Conservation (phyloP, 2,329 filamentous ascomycete genomes). For the Neonectria sp. region DNA sequence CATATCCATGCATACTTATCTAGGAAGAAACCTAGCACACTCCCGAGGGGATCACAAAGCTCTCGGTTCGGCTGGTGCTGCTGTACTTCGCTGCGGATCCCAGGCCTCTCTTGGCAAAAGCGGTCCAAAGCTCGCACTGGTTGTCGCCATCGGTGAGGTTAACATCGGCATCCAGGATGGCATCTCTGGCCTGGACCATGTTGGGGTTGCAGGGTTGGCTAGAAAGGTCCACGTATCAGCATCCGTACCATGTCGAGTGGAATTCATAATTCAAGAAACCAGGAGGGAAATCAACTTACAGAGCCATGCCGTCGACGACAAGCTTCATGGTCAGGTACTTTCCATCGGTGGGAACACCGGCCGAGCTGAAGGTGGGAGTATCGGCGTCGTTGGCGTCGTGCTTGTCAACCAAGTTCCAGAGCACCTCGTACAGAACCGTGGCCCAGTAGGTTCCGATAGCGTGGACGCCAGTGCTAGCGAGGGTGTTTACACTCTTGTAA, state of each 20-base stretch:
- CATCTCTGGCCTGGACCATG: slow-evolving; percentile 67
- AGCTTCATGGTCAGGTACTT: slow-evolving; percentile 68
- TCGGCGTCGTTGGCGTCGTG: slow-evolving; percentile 64
- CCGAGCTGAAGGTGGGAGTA: slow-evolving; percentile 57
- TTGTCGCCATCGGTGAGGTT: slow-evolving; percentile 67
- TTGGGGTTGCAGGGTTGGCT: slow-evolving; percentile 69
- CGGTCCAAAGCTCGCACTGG: slow-evolving; percentile 67
- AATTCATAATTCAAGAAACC: accelerated
- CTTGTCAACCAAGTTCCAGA: slow-evolving; percentile 72
- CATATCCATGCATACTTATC: neutral
- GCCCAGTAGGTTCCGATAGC: slow-evolving; percentile 59
- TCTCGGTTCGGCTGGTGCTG: slow-evolving; percentile 48
- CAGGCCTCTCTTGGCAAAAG: slow-evolving; percentile 70
- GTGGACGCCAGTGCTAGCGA: slow-evolving; percentile 57
- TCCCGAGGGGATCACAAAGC: slow-evolving; percentile 47
- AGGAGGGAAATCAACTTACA: slow-evolving; percentile 44
- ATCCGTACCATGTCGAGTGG: neutral
- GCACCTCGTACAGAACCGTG: slow-evolving; percentile 66
- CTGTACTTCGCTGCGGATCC: slow-evolving; percentile 56
- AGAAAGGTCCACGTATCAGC: neutral
- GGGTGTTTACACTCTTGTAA: slow-evolving; percentile 60
- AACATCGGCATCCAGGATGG: slow-evolving; percentile 69
- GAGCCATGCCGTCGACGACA: slow-evolving; percentile 65
- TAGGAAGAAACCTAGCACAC: slow-evolving; percentile 37
- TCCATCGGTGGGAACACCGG: slow-evolving; percentile 67